Evolutionary conservation across 768 basidiomycete species (phyloP).

Genomic region (Auricularia heimuer): DNA sequence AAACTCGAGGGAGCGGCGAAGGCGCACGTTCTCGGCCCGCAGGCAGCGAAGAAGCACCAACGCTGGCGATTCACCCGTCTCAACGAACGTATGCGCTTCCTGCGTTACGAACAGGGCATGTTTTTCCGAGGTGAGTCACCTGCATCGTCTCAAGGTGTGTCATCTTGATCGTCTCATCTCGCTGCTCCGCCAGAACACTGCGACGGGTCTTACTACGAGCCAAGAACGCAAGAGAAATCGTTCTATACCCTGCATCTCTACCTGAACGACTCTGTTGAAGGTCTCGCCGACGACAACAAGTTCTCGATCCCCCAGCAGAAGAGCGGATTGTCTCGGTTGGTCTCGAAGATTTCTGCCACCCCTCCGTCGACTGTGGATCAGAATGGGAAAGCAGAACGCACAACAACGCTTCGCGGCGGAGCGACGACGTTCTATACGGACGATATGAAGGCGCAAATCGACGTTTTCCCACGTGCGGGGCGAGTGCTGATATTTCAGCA

Average conservation of each 20-base stretch:
- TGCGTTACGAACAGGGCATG: slow-evolving; percentile 4
- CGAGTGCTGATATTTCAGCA: slow-evolving; percentile 6
- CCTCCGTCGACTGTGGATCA: neutral
- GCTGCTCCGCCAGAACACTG: slow-evolving; percentile 1
- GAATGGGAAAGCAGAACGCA: no score
- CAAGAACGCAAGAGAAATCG: slow-evolving; percentile 1
- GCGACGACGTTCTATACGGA: slow-evolving; percentile 4
- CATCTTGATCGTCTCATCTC: neutral
- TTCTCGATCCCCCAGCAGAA: neutral
- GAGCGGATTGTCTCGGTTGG: neutral
- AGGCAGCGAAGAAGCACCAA: neutral
- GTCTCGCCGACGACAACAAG: neutral
- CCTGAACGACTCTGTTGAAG: slow-evolving; percentile 5
- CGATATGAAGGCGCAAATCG: slow-evolving; percentile 1
- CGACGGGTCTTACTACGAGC: slow-evolving; percentile 3
- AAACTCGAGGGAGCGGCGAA: neutral
- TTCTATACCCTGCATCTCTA: slow-evolving; percentile 7
- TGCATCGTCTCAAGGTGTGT: neutral
- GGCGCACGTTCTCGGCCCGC: neutral
- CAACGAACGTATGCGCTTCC: slow-evolving; percentile 8
- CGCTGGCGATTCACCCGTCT: slow-evolving; percentile 1
- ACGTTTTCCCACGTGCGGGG: slow-evolving; percentile 6
- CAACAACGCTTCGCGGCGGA: neutral
- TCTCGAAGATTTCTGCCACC: neutral
- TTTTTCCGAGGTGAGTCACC: slow-evolving; percentile 5